Base-by-base conservation (phyloP, 2,329 filamentous ascomycete species). In the Alternaria consortialis region DNA sequence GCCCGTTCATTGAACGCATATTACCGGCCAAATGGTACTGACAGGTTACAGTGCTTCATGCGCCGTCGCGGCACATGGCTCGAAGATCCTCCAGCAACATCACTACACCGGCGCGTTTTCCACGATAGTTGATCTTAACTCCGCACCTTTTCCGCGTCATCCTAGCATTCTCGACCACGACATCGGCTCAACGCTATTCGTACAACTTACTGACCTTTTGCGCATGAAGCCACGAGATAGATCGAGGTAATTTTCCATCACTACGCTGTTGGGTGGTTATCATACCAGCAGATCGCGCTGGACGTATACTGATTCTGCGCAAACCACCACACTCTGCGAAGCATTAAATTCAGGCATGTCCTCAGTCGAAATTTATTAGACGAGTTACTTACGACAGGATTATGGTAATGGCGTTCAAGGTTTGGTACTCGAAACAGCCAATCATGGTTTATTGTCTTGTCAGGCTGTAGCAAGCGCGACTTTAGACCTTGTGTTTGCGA, bases 11-110 rank as follows among this genome's bases (percentile, higher is more conserved):
- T 29, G 13, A 43, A 27, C 23, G 20, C 17, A 31, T n/a, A 20
- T 17, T 48, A 8, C 54, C 37, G 46, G 31, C 13, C 7, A 15
- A 13, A 23, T 56, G 36, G 44, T 25, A 23, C 34, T 56, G 54
- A 51, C 46, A 43, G 36, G 36, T 51, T 36, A 34, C 44, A 51
- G 44, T 20, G 25, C 36, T 39, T 52, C 29, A 40, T 43, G 46
- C 17, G 7, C 29, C 17, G n/a, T 17, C 34, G 51, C 40, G 39
- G 43, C 43, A 50, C 56, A 46, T 55, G 20, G 34, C 43, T 55
- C 46, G n/a, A 56, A n/a, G 27, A 32, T 40, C 34, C 11, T 39
- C 25, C 20, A 17, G 34, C 36, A 48, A 20, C 36, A 39, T 29
- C 17, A 32, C 46, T 32, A n/a, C 15, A 48, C 9, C 31, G 17